A percentile compares a stretch with the other conserved stretches of the same genome.
Conservation (phyloP, 2,329 filamentous ascomycete species). For the Niveomyces coronatus region DNA sequence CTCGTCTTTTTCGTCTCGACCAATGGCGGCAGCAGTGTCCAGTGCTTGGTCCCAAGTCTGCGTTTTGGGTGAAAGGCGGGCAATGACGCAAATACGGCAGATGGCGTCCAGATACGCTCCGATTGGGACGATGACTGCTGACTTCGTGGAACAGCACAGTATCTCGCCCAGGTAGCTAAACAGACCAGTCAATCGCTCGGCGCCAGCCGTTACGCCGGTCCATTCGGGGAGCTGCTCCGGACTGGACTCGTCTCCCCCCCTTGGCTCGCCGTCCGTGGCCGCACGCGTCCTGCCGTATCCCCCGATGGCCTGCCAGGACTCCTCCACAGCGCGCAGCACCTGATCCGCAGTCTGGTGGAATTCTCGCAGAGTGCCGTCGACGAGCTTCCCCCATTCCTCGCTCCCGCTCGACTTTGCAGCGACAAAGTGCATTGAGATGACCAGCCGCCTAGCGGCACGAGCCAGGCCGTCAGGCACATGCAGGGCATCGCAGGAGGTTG, state of each 20-base stretch:
- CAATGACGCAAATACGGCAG: slow-evolving; percentile 58
- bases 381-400: slow-evolving; percentile 66
- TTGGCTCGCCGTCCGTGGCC: slow-evolving; percentile 35
- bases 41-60: slow-evolving; percentile 38
- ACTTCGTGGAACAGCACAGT: slow-evolving; percentile 53
- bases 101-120: slow-evolving; percentile 58
- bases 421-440: slow-evolving; percentile 65
- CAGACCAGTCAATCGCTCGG: slow-evolving; percentile 57
- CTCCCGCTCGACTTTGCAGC: slow-evolving; percentile 67
- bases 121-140: slow-evolving; percentile 55
- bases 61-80: slow-evolving; percentile 37
- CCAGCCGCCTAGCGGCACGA: slow-evolving; percentile 50
- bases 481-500: slow-evolving; percentile 43
- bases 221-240: slow-evolving; percentile 53
- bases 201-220: slow-evolving; percentile 64
- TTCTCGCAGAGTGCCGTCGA: slow-evolving; percentile 50
- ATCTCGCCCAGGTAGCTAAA: slow-evolving; percentile 55
- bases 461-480: slow-evolving; percentile 43
- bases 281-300: slow-evolving; percentile 35
- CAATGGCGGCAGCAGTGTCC: slow-evolving; percentile 62
- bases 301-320: slow-evolving; percentile 67
- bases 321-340: slow-evolving; percentile 67
- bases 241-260: slow-evolving; percentile 32
- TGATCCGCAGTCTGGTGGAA: slow-evolving; percentile 65
- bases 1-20: slow-evolving; percentile 71